These are phyloP conservation scores for Metschnikowia dekortorum DNA, from an alignment of 805 yeast species.

Conservation along the genomic window DNA sequence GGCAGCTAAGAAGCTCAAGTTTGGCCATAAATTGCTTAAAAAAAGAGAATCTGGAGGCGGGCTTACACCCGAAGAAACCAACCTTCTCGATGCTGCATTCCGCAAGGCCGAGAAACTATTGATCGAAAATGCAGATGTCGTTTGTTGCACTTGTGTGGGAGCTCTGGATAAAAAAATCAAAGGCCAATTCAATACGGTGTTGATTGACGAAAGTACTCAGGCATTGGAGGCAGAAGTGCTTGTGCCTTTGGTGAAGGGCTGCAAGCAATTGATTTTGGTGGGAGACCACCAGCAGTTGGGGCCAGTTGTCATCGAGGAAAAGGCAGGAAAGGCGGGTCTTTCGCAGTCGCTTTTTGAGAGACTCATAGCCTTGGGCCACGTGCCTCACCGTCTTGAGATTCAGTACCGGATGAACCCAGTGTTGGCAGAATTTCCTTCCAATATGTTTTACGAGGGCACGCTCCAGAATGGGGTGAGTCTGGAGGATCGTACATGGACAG, in stretches of 20 bases:
- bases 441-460: constrained; percentile 89
- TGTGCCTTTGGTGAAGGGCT: constrained; percentile 85
- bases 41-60: constrained; percentile 6
- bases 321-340: constrained; percentile 84
- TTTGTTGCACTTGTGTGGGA: constrained; percentile 89
- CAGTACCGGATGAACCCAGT: constrained; percentile 95
- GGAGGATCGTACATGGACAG: constrained; percentile 55
- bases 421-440: constrained; percentile 80
- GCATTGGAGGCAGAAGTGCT: constrained; percentile 90
- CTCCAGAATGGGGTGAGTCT: constrained; percentile 88
- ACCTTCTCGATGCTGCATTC: constrained; percentile 3
- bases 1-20: not conserved
- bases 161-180: constrained; percentile 73
- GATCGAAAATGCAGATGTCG: constrained; percentile 62
- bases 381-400: constrained; percentile 81
- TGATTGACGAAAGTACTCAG: constrained; percentile 92
- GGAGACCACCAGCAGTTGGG: constrained; percentile 97
- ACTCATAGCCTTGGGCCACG: constrained; percentile 72
- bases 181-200: constrained; percentile 65
- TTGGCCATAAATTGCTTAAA: not conserved
- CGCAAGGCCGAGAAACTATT: constrained; percentile 44
- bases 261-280: constrained; percentile 81
- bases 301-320: constrained; percentile 77
- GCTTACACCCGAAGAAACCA: constrained; percentile 8
- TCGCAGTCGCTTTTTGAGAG: constrained; percentile 86